phyloP scores from a whole-genome alignment of 768 basidiomycete genomes.

The Hygrocybe coccinea region DNA sequence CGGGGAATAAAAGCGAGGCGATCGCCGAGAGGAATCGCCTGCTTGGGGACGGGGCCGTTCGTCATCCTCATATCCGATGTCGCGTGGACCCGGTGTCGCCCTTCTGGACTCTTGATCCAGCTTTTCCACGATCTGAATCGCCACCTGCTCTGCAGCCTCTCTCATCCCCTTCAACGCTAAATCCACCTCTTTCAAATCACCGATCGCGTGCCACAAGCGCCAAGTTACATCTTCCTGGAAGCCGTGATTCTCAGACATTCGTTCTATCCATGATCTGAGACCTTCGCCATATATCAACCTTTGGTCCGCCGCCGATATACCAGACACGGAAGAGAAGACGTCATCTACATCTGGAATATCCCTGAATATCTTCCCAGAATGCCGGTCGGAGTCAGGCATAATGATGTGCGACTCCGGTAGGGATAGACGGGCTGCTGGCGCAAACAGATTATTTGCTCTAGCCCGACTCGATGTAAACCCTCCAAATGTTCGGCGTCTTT shows the following conservation, averaged over 20 bases:
- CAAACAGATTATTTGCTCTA: neutral
- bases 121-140: slow-evolving; percentile 12
- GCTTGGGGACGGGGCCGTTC: neutral
- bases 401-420: neutral
- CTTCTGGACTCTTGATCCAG: neutral
- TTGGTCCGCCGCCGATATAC: neutral
- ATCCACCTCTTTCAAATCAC: slow-evolving; percentile 37
- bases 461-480: neutral
- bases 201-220: slow-evolving; percentile 31
- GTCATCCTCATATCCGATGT: too few species aligned
- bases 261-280: slow-evolving; percentile 22
- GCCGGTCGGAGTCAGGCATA: neutral
- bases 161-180: slow-evolving; percentile 35
- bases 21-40: neutral
- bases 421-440: neutral
- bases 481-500: slow-evolving; percentile 5
- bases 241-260: slow-evolving; percentile 44
- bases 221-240: slow-evolving; percentile 39
- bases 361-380: neutral
- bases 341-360: too few species aligned
- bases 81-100: too few species aligned
- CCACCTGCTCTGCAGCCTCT: slow-evolving; percentile 29
- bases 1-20: neutral
- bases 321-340: neutral
- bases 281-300: neutral